These are phyloP conservation scores for Colletotrichum musae DNA, from an alignment of 2,329 filamentous ascomycete species.

Conservation along the genomic window DNA sequence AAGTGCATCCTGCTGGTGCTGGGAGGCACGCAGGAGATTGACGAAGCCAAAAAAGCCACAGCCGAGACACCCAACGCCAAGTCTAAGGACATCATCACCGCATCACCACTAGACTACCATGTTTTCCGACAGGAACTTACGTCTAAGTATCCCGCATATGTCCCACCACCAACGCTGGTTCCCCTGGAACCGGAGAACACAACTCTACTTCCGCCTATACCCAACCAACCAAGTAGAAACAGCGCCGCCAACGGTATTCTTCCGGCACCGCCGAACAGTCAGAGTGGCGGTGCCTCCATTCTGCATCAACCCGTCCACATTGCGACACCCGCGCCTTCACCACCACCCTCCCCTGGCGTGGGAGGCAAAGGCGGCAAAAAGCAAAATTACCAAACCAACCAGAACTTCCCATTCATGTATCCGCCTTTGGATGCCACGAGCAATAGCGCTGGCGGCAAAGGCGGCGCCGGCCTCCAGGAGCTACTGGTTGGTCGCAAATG, in stretches of 20 bases:
- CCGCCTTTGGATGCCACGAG: slow-evolving; percentile 91
- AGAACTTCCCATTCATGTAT: slow-evolving; percentile 98
- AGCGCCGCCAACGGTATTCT: slow-evolving; percentile 75
- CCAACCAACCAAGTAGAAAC: slow-evolving; percentile 77
- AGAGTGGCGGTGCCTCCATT: slow-evolving; percentile 80
- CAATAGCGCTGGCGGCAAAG: slow-evolving; percentile 92
- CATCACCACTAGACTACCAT: slow-evolving; percentile 96
- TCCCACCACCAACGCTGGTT: slow-evolving; percentile 86
- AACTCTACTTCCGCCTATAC: slow-evolving; percentile 88
- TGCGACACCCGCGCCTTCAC: slow-evolving; percentile 96
- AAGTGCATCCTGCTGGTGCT: slow-evolving; percentile 91
- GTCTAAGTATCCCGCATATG: slow-evolving; percentile 97
- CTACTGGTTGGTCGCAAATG: slow-evolving; percentile 85
- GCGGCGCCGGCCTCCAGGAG: slow-evolving; percentile 84
- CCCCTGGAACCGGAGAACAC: slow-evolving; percentile 92
- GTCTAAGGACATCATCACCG: slow-evolving; percentile 85
- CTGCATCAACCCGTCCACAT: slow-evolving; percentile 97
- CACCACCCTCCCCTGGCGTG: slow-evolving; percentile 88
- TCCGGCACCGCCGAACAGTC: slow-evolving; percentile 66
- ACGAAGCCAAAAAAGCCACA: slow-evolving; percentile 80
- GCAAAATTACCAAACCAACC: slow-evolving; percentile 99
- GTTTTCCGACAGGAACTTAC: slow-evolving; percentile 96
- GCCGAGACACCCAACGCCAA: slow-evolving; percentile 72
- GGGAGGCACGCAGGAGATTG: slow-evolving; percentile 82
- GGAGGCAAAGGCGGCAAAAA: slow-evolving; percentile 97